Evolutionary conservation across 2,329 filamentous ascomycete species (phyloP).

Genomic region (Fusarium bulbicola): DNA sequence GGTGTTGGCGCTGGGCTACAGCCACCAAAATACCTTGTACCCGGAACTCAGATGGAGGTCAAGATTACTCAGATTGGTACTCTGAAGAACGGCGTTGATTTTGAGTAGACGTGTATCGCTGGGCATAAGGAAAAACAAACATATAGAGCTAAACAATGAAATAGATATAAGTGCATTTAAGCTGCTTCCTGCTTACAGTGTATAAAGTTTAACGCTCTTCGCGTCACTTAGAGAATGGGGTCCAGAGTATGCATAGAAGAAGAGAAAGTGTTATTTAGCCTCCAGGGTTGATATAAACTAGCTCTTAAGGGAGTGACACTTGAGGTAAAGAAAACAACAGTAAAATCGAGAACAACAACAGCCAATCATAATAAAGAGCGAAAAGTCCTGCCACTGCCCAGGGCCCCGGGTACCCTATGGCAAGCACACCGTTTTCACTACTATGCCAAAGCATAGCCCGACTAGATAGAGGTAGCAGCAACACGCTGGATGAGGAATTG

Average conservation of each 20-base stretch:
- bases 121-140: fast-evolving
- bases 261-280: not conserved
- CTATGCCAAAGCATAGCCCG: not conserved
- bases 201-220: too few relatives aligned
- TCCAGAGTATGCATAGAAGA: not conserved
- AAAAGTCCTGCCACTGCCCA: not conserved
- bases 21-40: slow-evolving; percentile 50
- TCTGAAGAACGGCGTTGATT: not conserved
- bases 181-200: fast-evolving
- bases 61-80: slow-evolving; percentile 53
- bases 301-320: not conserved
- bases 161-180: fast-evolving
- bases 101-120: not conserved
- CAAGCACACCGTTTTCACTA: not conserved
- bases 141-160: fast-evolving
- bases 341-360: not conserved
- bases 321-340: not conserved
- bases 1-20: slow-evolving; percentile 57
- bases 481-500: slow-evolving; percentile 24
- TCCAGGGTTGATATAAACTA: not conserved
- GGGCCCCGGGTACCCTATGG: not conserved
- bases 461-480: slow-evolving; percentile 6
- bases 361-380: not conserved
- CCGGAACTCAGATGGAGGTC: slow-evolving; percentile 53
- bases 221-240: fast-evolving